Base-by-base conservation (phyloP, 768 basidiomycete species). In the Baorangia bicolor region DNA sequence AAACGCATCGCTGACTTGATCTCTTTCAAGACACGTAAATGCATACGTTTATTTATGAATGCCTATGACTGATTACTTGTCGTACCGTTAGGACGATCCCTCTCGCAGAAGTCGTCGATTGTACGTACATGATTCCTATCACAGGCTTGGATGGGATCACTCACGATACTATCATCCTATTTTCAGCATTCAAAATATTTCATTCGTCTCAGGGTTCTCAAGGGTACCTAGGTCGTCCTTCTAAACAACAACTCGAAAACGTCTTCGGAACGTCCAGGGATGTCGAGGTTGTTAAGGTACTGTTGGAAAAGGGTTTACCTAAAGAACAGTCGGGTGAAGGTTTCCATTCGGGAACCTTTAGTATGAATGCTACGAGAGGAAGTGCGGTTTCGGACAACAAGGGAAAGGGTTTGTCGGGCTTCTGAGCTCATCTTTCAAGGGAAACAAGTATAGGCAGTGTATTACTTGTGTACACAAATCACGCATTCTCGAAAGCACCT, bases 171-270 rank as follows among this genome's bases (percentile, higher is more conserved):
- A 16, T 31, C 49, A 20, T 31, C 28, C 23, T 45, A 9, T 34
- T 37, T 20, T 33, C 59, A 91, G 90, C 89, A 4, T 94, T 88
- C 76, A 64, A 78, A 34, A 75, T 94, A 53, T 88, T 87, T 71
- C 75, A 80, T 67, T 87, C 90, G 20, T 71, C 72, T 23, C 90
- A 92, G 69, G 92, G 92, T 13, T 71, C 80, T 5, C 91, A 94
- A 72, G 93, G 92, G n/a, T 69, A 84, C 50, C 80, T 92, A 35
- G 82, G 85, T 27, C 77, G 78, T 49, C 78, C 90, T 12, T 93
- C 91, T n/a, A 84, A 88, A 46, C 93, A 94, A 68, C 86, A 92
- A 64, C 83, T 95, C 53, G 90, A 92, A 40, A 87, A 73, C 52
- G 75, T 75, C 34, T 94, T 95, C 61, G 84, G 78, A 18, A 81